Evolutionary conservation across 2,329 filamentous ascomycete species (phyloP).

Genomic region (Exophiala alcalophila): DNA sequence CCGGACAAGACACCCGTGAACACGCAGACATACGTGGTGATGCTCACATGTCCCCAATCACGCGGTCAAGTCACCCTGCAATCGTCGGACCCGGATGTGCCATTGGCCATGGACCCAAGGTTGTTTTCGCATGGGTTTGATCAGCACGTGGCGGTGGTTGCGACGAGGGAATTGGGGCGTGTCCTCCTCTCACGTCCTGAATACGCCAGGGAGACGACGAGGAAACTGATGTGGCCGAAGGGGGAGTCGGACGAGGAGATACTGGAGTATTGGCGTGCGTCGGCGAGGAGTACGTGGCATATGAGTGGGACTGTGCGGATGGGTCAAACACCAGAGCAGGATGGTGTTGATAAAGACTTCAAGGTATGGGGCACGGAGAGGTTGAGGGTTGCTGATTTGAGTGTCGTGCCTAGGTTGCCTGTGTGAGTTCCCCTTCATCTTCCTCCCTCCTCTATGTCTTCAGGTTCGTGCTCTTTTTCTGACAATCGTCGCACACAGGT

Average conservation of each 20-base stretch:
- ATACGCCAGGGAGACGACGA: not conserved
- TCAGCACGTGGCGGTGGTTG: not conserved
- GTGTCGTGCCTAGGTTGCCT: slow-evolving; percentile 25
- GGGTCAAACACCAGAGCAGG: slow-evolving; percentile 19
- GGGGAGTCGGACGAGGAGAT: not conserved
- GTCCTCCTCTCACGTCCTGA: not conserved
- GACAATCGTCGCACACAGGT: not conserved
- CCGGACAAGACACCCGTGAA: not conserved
- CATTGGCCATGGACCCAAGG: slow-evolving; percentile 25
- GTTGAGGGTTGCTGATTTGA: slow-evolving; percentile 28
- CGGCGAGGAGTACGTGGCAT: slow-evolving; percentile 27
- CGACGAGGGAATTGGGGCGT: not conserved
- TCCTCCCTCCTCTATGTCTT: not conserved
- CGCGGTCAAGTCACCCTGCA: slow-evolving; percentile 24
- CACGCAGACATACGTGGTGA: not conserved
- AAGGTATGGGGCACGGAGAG: slow-evolving; percentile 27
- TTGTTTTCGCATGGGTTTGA: not conserved
- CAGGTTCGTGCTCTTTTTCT: not conserved
- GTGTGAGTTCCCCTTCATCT: too few species aligned
- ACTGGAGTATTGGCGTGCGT: slow-evolving; percentile 18
- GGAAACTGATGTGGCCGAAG: not conserved
- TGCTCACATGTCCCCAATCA: slow-evolving; percentile 20
- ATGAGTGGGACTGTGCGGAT: slow-evolving; percentile 29
- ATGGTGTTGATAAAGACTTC: slow-evolving; percentile 28
- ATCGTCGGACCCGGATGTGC: slow-evolving; percentile 26